Evolutionary conservation across 129 eudicot genomes (phyloP).

Genomic region (Saposhnikovia divaricata): DNA sequence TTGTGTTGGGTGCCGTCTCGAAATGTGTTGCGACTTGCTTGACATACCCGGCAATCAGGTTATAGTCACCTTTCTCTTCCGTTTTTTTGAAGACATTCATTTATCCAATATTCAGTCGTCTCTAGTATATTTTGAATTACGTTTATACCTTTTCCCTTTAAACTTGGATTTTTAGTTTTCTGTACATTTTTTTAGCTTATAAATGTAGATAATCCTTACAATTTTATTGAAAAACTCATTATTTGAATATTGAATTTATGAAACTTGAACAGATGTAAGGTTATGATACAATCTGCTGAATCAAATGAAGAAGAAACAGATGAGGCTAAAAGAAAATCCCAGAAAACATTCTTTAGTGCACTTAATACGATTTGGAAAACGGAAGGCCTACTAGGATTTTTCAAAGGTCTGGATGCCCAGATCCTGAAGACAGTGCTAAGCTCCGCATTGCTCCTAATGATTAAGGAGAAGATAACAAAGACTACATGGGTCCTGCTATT

Average conservation of each 20-base stretch:
- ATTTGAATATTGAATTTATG: not conserved
- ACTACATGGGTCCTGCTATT: conserved; percentile 81
- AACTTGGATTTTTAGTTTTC: too few relatives aligned
- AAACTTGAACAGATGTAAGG: conserved; percentile 65
- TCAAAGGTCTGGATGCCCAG: conserved; percentile 86
- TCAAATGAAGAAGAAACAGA: conserved; percentile 41
- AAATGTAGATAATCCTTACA: not conserved
- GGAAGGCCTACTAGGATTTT: conserved; percentile 81
- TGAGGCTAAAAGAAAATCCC: conserved; percentile 33
- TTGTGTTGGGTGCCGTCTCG: conserved; percentile 77
- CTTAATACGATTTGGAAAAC: conserved; percentile 60
- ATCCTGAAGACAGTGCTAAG: conserved; percentile 88
- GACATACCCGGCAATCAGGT: conserved; percentile 95
- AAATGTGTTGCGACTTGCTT: conserved; percentile 86
- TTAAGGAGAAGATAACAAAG: conserved; percentile 90
- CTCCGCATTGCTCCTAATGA: conserved; percentile 88
- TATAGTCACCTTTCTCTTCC: not conserved
- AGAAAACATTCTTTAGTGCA: conserved; percentile 53
- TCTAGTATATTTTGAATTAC: not conserved
- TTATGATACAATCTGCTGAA: conserved; percentile 81
- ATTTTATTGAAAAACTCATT: not conserved
- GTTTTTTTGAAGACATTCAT: not conserved
- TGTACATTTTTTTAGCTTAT: not conserved
- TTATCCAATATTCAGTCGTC: not conserved
- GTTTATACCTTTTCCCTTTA: not conserved